A percentile compares a stretch with the other conserved stretches of the same genome.
Conservation (phyloP, 1,284 basidiomycete genomes). For the Apiotrichum akiyoshidainum region DNA sequence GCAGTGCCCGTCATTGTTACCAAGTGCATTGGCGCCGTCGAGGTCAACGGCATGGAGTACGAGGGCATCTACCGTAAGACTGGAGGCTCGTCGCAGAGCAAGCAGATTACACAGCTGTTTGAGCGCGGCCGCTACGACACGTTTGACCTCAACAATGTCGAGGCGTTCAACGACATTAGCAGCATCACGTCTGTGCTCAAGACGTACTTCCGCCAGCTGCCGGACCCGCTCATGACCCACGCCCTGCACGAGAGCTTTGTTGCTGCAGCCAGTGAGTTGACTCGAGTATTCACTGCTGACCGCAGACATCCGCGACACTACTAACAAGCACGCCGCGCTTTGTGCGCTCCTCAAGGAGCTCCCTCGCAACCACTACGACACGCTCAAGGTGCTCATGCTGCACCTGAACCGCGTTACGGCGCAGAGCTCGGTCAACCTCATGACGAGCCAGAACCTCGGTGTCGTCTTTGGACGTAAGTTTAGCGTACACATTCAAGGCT, state of each 20-base stretch:
- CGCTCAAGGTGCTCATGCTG: conserved; percentile 74
- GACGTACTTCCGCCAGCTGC: conserved; percentile 89
- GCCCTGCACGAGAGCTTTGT: conserved; percentile 89
- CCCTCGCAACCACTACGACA: conserved; percentile 82
- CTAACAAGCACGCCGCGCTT: conserved; percentile 62
- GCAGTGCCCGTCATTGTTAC: conserved; percentile 85
- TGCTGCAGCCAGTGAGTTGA: conserved; percentile 59
- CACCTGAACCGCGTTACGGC: conserved; percentile 81
- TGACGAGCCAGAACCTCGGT: conserved; percentile 95
- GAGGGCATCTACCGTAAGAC: conserved; percentile 90
- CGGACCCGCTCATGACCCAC: conserved; percentile 84
- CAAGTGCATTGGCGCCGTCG: conserved; percentile 92
- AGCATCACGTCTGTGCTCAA: conserved; percentile 96
- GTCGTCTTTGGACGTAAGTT: conserved; percentile 98
- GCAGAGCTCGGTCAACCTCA: conserved; percentile 72
- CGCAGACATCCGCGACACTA: conserved; percentile 61
- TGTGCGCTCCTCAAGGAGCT: conserved; percentile 71
- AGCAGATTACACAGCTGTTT: conserved; percentile 89
- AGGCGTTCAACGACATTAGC: conserved; percentile 92
- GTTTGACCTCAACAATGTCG: conserved; percentile 82
- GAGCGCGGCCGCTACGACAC: conserved; percentile 82
- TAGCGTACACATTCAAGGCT: not conserved
- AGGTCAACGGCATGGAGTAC: conserved; percentile 65
- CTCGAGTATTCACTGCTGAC: conserved; percentile 6
- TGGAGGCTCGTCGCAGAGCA: conserved; percentile 87